Evolutionary conservation across 2,329 filamentous ascomycete genomes (phyloP), one percentile per base, ranked within the genome.

Genomic region (Rachicladosporium sp.): DNA sequence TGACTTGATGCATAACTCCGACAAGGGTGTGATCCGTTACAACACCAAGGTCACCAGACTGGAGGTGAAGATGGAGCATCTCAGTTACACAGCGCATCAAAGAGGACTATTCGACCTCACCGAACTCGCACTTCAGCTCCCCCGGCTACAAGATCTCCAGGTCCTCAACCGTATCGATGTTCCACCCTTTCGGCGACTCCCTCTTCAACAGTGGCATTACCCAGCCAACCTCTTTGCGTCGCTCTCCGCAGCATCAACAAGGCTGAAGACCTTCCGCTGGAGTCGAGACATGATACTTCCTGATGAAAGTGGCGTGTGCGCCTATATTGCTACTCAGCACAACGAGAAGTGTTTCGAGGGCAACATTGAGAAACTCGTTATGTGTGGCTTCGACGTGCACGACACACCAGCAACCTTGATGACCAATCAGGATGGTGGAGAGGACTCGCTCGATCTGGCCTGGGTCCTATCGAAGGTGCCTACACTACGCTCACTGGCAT

Each of bases 161-260:
- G 69, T 94, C 10, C 80, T 78, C 46, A 82, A 88, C 48, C 71
- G 71, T 8, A 67, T 73, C 36, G 83, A 93, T 51, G 63, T 74
- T 45, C 69, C 80, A 2, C 81, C 81, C 0, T 85, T 78, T 54
- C 67, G 80, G 29, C 64, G 78, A 4, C 63, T 66, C 21, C 68
- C 65, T 36, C 59, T 59, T 10, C 58, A 60, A 32, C 52, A 79
- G 45, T 93, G 83, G 82, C 69, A 68, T 10, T 88, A 91, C 53
- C 72, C 80, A 8, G 58, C 68, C 4, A 64, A 71, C 4, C 60
- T 94, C 0, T 82, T 93, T 44, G 59, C 72, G 2, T 71, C 75
- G 0, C 64, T 94, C 5, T 68, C 71, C 15, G 60, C 71, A 21
- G 15, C 35, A 63, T 51, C 19, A 58, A 64, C 8, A 54, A 67